Evolutionary conservation across 148 eudicot species (phyloP).

Genomic region (Chenopodium formosanum): DNA sequence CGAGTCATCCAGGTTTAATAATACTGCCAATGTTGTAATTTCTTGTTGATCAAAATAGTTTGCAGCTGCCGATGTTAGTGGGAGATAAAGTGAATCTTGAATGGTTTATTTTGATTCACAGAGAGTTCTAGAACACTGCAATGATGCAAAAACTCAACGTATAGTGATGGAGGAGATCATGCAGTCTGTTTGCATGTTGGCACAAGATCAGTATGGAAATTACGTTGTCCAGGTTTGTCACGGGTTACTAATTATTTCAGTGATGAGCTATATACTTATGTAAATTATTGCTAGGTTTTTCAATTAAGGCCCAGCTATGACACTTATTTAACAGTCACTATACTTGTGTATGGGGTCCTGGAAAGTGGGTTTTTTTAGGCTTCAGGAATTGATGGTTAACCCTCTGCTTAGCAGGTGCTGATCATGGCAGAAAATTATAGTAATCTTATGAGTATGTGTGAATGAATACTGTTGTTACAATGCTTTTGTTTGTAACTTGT

Average conservation of each 20-base stretch:
- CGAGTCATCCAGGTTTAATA: conserved; percentile 74
- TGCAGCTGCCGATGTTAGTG: not conserved
- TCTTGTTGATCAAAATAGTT: not conserved
- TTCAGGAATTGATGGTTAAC: not conserved
- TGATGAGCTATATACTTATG: not conserved
- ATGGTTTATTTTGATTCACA: conserved; percentile 33
- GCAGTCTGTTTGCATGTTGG: conserved; percentile 69
- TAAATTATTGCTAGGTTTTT: not conserved
- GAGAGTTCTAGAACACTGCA: conserved; percentile 95
- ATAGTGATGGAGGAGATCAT: conserved; percentile 80
- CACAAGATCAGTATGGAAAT: conserved; percentile 85
- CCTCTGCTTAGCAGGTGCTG: not conserved
- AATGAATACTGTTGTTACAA: too few species aligned
- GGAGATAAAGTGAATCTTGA: conserved; percentile 13
- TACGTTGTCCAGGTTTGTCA: conserved; percentile 76
- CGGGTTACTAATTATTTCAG: not conserved
- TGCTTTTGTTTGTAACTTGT: not conserved
- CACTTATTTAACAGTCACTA: too few species aligned
- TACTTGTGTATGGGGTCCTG: not conserved
- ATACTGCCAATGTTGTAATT: not conserved
- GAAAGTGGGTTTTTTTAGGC: not conserved
- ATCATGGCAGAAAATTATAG: too few species aligned
- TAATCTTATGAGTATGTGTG: too few species aligned
- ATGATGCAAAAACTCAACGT: conserved; percentile 56
- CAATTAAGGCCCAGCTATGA: not conserved